phyloP scores from a whole-genome alignment of 257 asterid species.

The Dorcoceras hygrometricum region DNA sequence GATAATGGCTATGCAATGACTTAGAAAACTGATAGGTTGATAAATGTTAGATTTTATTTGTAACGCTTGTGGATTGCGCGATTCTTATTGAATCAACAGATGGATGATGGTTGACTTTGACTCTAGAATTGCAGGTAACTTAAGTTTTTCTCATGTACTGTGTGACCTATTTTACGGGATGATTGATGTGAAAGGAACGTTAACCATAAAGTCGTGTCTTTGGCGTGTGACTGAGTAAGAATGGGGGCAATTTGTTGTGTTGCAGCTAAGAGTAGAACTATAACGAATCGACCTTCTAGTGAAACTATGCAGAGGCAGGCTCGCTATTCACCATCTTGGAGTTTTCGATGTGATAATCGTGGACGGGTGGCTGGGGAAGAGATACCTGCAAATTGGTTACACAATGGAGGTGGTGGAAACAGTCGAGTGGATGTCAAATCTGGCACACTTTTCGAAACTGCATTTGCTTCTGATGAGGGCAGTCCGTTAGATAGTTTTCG shows the following conservation, averaged over 20 bases:
- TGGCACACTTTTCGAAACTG: constrained; percentile 53
- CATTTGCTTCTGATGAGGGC: constrained; percentile 75
- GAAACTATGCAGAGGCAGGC: constrained; percentile 64
- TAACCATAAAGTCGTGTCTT: constrained; percentile 14
- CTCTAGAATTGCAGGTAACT: constrained; percentile 33
- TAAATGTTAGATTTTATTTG: too few species aligned
- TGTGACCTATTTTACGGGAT: constrained; percentile 4
- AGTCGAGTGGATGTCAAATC: constrained; percentile 54
- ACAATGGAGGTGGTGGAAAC: constrained; percentile 43
- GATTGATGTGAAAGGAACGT: constrained; percentile 29
- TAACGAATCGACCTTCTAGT: constrained; percentile 55
- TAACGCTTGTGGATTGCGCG: background rate
- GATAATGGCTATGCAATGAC: background rate
- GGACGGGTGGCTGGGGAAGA: constrained; percentile 94
- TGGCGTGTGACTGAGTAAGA: constrained; percentile 36
- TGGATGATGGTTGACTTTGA: constrained; percentile 17
- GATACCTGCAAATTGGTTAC: constrained; percentile 57
- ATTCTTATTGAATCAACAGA: background rate
- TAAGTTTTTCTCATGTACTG: constrained; percentile 18
- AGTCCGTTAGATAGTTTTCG: constrained; percentile 76
- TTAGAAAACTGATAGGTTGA: background rate
- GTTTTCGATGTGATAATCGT: constrained; percentile 93
- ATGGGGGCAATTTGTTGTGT: constrained; percentile 99
- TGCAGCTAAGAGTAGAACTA: constrained; percentile 75
- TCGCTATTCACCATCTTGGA: constrained; percentile 91